Evolutionary conservation across 2,329 filamentous ascomycete species (phyloP).

Genomic region (Arthrobotrys sinensis): DNA sequence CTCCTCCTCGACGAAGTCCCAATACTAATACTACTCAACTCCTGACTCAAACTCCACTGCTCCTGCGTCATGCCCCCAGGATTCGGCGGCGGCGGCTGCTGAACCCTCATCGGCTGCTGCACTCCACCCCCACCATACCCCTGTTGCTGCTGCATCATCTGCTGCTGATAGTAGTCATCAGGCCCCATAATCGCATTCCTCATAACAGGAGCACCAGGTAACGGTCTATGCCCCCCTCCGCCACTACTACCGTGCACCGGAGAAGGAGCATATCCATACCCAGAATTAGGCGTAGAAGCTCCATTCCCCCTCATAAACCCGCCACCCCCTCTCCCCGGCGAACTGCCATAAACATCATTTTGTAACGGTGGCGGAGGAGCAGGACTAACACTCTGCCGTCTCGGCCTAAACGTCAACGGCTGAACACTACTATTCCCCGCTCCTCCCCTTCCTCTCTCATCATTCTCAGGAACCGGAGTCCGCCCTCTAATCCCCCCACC

Average conservation of each 20-base stretch:
- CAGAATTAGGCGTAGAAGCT: slow-evolving; percentile 32
- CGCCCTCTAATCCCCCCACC: background rate
- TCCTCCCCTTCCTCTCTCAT: background rate
- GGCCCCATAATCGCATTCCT: slow-evolving; percentile 59
- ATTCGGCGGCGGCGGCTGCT: slow-evolving; percentile 38
- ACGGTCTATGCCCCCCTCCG: slow-evolving; percentile 33
- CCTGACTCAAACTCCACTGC: slow-evolving; percentile 59
- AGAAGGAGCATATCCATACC: slow-evolving; percentile 42
- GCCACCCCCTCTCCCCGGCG: slow-evolving; percentile 41
- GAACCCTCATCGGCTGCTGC: slow-evolving; percentile 5
- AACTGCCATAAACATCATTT: slow-evolving; percentile 42
- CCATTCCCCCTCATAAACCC: slow-evolving; percentile 39
- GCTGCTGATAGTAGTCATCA: slow-evolving; percentile 53
- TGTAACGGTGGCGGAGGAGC: slow-evolving; percentile 13
- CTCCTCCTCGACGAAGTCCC: slow-evolving; percentile 45
- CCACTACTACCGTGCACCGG: background rate
- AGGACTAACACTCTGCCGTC: slow-evolving; percentile 47
- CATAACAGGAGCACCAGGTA: slow-evolving; percentile 54
- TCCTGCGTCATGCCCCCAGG: slow-evolving; percentile 51
- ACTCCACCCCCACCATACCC: slow-evolving; percentile 9
- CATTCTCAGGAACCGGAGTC: slow-evolving; percentile 1
- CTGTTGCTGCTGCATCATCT: slow-evolving; percentile 17
- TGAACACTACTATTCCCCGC: slow-evolving; percentile 9
- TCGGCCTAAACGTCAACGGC: slow-evolving; percentile 49
- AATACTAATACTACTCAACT: slow-evolving; percentile 58